Base-by-base conservation (phyloP, 2,329 filamentous ascomycete species). In the Aspergillus pseudotamarii region DNA sequence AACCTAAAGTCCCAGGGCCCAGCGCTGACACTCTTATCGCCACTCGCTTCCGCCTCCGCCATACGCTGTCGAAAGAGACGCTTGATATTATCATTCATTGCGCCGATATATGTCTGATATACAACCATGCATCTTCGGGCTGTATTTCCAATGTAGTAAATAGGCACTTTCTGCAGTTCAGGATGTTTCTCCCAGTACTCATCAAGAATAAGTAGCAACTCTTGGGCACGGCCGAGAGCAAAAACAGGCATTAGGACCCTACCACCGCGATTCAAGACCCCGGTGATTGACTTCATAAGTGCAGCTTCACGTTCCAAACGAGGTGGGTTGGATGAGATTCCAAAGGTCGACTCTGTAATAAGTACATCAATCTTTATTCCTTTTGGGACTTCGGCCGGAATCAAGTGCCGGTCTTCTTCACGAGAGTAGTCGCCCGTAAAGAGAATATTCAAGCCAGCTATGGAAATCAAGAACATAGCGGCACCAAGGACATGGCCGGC, bases 21-120 rank as follows among this genome's bases (percentile, higher is more conserved):
- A 23, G 78, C 80, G 60, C 75, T 81, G 51, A 80, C 73, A 41
- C 92, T 94, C 72, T 91, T 94, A 68, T 93, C 91, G 10, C 92
- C 91, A 38, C 88, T 89, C 0, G 91, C 90, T 76, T 96, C 92
- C 11, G 93, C 92, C 76, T 96, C 93, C 4, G 92, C 93, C 88
- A 97, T 96, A 55, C 93, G 89, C 78, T 96, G 93, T 59, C 91
- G 86, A 79, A 97, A 97, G n/a, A 97, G 86, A 12, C 92, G 88
- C 78, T 97, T 97, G 82, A 99, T 98, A 72, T 97, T 98, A 74
- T 98, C 94, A 76, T 99, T 99, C 95, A 99, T 99, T 60, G 94
- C 93, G 56, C 94, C 93, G 56, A 98, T 93, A 73, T 98, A 99
- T 1, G 95, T 99, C 77, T 98, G 95, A 75, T 99, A 99, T 4